Percentiles rank a stretch among this genome's conserved stretches.
Evolutionary conservation across 2,329 filamentous ascomycete genomes (phyloP).

Genomic region (Hypoxylon sp.): DNA sequence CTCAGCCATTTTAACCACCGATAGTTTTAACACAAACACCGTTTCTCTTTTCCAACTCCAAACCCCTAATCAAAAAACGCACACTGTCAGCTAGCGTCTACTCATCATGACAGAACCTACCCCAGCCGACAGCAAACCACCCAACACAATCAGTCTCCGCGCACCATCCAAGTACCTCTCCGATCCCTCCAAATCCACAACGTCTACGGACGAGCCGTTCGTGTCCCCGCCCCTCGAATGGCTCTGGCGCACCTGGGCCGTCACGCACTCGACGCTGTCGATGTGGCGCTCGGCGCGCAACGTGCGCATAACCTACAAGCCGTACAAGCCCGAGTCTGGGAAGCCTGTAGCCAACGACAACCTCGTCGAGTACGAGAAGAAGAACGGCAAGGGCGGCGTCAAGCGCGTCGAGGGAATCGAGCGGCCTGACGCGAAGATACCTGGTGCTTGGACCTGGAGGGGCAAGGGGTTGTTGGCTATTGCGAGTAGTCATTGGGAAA

Average conservation of each 20-base stretch:
- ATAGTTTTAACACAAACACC: neutral
- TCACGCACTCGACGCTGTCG: slow-evolving; percentile 80
- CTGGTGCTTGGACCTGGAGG: slow-evolving; percentile 78
- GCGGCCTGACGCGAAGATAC: slow-evolving; percentile 58
- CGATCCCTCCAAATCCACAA: slow-evolving; percentile 46
- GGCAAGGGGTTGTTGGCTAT: slow-evolving; percentile 82
- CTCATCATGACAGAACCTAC: slow-evolving; percentile 42
- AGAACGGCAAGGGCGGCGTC: slow-evolving; percentile 62
- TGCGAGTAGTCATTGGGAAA: slow-evolving; percentile 83
- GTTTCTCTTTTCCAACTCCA: neutral
- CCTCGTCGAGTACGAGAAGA: slow-evolving; percentile 72
- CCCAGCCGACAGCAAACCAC: slow-evolving; percentile 14
- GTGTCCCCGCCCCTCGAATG: slow-evolving; percentile 68
- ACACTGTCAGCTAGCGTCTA: neutral
- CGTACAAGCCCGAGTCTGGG: slow-evolving; percentile 58
- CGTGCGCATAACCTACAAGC: slow-evolving; percentile 82
- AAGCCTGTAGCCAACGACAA: slow-evolving; percentile 73
- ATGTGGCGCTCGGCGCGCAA: slow-evolving; percentile 89
- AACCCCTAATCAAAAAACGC: neutral
- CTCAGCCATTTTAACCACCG: neutral
- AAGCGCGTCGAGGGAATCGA: slow-evolving; percentile 78
- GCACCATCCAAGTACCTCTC: slow-evolving; percentile 66
- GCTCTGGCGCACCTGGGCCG: slow-evolving; percentile 78
- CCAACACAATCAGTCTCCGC: slow-evolving; percentile 58
- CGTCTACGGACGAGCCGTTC: slow-evolving; percentile 53